Base-by-base conservation (phyloP, 2,329 filamentous ascomycete species). In the Pseudogymnoascus sp. region DNA sequence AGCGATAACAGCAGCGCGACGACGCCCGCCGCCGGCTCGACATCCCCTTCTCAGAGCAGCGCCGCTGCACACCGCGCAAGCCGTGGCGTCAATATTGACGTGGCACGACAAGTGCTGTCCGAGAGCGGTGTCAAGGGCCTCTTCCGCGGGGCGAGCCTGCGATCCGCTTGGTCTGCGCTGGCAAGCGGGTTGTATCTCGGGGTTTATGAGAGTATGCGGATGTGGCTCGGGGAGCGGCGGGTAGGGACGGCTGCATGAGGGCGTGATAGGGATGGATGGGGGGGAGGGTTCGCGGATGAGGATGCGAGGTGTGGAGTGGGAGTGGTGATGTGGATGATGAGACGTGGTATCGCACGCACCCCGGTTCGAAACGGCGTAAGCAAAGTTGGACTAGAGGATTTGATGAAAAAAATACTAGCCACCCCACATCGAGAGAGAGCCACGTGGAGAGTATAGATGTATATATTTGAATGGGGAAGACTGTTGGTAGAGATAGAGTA, bases 131-230 rank as follows among this genome's bases (percentile, higher is more conserved):
- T 90, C 1, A 84, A 78, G 64, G 92, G 91, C 0, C 75, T 96
- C 38, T 96, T 95, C 74, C 81, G 89, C 35, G 93, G 93, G 6
- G 90, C 87, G 2, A 77, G 83, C 35, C 77, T 96, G 68, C 83
- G 93, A 65, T 86, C 83, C 7, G 83, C 83, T 1, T 96, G 92
- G 92, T 95, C 92, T 13, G 88, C 91, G 62, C 67, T 96, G 4
- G 91, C 91, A 0, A 89, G 89, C 72, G 91, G 91, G 3, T 76
- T 96, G 63, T 96, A 96, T 78, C 77, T 96, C 44, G 90, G 91
- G 23, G 88, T 89, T 46, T 96, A 96, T 75, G 92, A 96, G 74
- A 87, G 87, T 67, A 88, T 89, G 9, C 87, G 91, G 71, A 78
- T 83, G 40, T 90, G 84, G 79, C 73, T 88, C 66, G 70, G 70